Evolutionary conservation across 805 yeast species (phyloP).

Genomic region (Myxozyma melibiosi): DNA sequence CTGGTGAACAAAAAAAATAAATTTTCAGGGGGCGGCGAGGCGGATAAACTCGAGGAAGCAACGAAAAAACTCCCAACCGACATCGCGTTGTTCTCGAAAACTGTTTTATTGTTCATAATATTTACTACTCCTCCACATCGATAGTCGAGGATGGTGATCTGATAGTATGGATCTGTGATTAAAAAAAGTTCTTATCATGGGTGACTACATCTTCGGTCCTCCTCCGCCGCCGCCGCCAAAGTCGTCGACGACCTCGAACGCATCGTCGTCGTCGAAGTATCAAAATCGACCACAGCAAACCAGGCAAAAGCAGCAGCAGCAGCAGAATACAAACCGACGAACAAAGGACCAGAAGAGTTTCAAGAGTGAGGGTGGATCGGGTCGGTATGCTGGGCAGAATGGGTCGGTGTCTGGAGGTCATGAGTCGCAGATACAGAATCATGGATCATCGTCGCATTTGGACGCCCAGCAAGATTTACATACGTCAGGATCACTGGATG

Average conservation of each 20-base stretch:
- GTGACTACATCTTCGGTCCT: slow-evolving; percentile 36
- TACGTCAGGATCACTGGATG: no score
- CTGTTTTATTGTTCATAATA: no score
- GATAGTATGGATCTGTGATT: background rate
- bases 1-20: background rate
- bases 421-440: no score
- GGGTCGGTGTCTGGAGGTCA: no score
- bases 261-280: background rate
- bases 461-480: no score
- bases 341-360: background rate
- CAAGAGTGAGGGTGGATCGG: no score
- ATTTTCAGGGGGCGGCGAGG: slow-evolving; percentile 20
- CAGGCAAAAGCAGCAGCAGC: background rate
- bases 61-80: slow-evolving; percentile 3
- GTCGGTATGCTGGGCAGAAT: no score
- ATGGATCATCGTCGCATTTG: no score
- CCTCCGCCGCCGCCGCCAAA: slow-evolving; percentile 37
- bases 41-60: no score
- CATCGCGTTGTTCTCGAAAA: no score
- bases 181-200: slow-evolving; percentile 1
- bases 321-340: background rate
- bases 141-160: background rate
- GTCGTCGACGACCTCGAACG: background rate
- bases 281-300: background rate
- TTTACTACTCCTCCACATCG: no score